Evolutionary conservation across 2,329 filamentous ascomycete species (phyloP).

Genomic region (Penicillium brevicompactum): DNA sequence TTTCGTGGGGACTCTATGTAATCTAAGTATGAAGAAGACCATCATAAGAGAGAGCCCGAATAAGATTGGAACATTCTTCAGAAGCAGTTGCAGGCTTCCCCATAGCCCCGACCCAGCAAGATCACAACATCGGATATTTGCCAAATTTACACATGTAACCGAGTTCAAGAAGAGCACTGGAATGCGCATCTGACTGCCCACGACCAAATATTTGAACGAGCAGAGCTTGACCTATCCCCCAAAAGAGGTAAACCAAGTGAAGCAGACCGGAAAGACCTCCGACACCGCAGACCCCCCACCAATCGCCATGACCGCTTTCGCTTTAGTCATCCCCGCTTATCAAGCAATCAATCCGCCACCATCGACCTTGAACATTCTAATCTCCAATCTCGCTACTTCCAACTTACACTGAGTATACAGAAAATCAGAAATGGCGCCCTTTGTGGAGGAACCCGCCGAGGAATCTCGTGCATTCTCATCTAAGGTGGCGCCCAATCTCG

Average conservation of each 20-base stretch:
- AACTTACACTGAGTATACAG: not conserved
- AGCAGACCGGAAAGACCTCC: constrained; percentile 43
- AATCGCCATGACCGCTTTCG: not conserved
- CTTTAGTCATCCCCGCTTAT: constrained; percentile 12
- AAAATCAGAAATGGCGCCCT: constrained; percentile 68
- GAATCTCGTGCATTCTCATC: constrained; percentile 75
- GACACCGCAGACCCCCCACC: constrained; percentile 11
- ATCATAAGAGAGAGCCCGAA: too few species aligned
- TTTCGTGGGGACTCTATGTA: too few species aligned
- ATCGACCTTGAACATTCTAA: not conserved
- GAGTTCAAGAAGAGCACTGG: constrained; percentile 36
- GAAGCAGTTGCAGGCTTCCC: too few species aligned
- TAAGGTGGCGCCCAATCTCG: constrained; percentile 77
- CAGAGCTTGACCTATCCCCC: too few species aligned
- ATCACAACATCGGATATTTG: constrained; percentile 46
- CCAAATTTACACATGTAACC: constrained; percentile 29
- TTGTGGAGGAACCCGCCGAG: constrained; percentile 71
- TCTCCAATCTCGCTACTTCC: not conserved
- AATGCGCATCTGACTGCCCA: too few species aligned
- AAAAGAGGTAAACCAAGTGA: not conserved
- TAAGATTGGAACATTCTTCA: too few species aligned
- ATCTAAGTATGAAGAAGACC: too few species aligned
- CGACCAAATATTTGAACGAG: not conserved
- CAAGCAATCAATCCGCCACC: constrained; percentile 23
- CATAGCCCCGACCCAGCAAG: constrained; percentile 32